phyloP scores from a whole-genome alignment of 2,329 filamentous ascomycete genomes.

The Clarireedia homoeocarpa region DNA sequence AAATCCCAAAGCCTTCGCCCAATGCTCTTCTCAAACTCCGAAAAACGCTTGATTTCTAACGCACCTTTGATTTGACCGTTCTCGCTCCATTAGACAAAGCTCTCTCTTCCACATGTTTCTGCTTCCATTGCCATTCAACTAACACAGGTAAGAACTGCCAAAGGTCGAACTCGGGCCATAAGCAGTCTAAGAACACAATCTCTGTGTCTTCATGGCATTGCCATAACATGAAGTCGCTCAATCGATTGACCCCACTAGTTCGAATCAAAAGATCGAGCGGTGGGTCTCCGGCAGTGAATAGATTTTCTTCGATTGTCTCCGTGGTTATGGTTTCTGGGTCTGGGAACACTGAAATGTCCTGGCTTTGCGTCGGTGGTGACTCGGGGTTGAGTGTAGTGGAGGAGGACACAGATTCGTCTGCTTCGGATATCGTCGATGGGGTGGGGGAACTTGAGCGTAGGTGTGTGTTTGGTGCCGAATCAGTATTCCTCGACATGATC shows the following conservation, averaged over 20 bases:
- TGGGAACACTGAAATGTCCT: conserved; percentile 36
- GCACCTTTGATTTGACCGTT: conserved; percentile 15
- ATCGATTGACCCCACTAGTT: conserved; percentile 83
- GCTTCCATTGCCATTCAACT: conserved; percentile 74
- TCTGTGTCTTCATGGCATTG: conserved; percentile 91
- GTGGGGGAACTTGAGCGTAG: conserved; percentile 39
- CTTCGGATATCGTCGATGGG: conserved; percentile 35
- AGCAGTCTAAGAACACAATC: conserved; percentile 81
- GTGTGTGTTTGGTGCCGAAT: conserved; percentile 12
- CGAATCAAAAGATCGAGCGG: conserved; percentile 86
- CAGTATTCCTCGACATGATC: conserved; percentile 61
- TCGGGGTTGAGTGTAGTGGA: conserved; percentile 42
- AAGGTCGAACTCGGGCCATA: conserved; percentile 95
- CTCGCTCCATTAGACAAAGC: conserved; percentile 10
- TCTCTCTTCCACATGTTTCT: conserved; percentile 30
- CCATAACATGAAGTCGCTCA: conserved; percentile 99
- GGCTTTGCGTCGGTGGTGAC: conserved; percentile 23
- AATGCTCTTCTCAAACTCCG: background rate
- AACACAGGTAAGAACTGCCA: conserved; percentile 90
- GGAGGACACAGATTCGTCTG: conserved; percentile 47
- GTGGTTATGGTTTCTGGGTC: conserved; percentile 85
- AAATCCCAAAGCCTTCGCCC: background rate
- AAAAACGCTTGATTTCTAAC: conserved; percentile 9
- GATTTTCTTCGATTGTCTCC: conserved; percentile 74
- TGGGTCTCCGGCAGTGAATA: conserved; percentile 79